Evolutionary conservation across 306 rosid species (phyloP).

Genomic region (Fagus crenata): DNA sequence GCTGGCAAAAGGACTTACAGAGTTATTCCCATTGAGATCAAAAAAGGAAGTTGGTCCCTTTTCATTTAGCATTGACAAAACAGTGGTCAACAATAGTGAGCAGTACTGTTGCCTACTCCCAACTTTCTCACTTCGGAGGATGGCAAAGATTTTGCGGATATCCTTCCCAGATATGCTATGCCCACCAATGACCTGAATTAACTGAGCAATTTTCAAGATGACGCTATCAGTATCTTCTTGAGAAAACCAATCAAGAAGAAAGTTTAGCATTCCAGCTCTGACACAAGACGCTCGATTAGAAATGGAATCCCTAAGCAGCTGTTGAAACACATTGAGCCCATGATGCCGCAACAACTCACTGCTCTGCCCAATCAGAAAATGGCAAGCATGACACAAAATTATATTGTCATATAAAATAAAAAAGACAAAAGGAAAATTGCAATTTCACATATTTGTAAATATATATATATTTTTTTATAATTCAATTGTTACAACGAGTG

Average conservation of each 20-base stretch:
- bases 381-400: slow-evolving; percentile 42
- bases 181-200: slow-evolving; percentile 92
- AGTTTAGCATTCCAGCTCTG: slow-evolving; percentile 94
- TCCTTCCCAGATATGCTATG: slow-evolving; percentile 98
- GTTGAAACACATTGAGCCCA: slow-evolving; percentile 77
- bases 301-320: slow-evolving; percentile 78
- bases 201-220: slow-evolving; percentile 74
- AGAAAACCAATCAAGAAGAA: slow-evolving; percentile 97
- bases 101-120: slow-evolving; percentile 70
- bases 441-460: background rate
- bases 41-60: slow-evolving; percentile 98
- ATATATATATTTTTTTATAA: too few species aligned
- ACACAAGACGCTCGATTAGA: slow-evolving; percentile 96
- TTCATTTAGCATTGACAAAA: slow-evolving; percentile 84
- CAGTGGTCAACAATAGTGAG: slow-evolving; percentile 79
- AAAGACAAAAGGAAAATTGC: background rate
- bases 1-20: slow-evolving; percentile 60
- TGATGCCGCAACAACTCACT: slow-evolving; percentile 78
- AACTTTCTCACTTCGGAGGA: slow-evolving; percentile 87
- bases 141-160: slow-evolving; percentile 91
- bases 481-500: too few species aligned
- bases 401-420: slow-evolving; percentile 32
- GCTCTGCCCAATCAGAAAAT: slow-evolving; percentile 97
- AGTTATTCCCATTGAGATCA: slow-evolving; percentile 77
- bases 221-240: slow-evolving; percentile 66